Evolutionary conservation across 2,329 filamentous ascomycete species (phyloP).

Genomic region (Penicillium palitans): DNA sequence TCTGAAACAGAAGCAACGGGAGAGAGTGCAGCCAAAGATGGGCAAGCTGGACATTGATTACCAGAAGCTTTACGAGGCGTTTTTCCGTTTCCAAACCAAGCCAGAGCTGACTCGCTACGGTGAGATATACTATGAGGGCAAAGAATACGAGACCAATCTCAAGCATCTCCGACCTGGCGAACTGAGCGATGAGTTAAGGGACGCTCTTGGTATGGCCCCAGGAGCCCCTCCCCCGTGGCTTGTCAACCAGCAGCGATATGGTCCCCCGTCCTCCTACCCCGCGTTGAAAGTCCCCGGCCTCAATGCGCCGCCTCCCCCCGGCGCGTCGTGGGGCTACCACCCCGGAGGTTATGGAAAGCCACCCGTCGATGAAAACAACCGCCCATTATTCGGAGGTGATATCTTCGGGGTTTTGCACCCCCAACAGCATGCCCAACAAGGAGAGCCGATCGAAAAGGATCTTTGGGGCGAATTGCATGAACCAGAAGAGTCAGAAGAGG

Average conservation of each 20-base stretch:
- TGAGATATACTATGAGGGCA: conserved; percentile 99
- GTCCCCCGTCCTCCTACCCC: conserved; percentile 90
- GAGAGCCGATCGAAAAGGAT: conserved; percentile 80
- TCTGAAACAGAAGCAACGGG: conserved; percentile 92
- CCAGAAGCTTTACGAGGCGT: conserved; percentile 95
- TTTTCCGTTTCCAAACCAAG: conserved; percentile 97
- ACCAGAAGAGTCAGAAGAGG: conserved; percentile 69
- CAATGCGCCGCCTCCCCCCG: conserved; percentile 86
- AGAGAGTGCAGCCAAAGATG: conserved; percentile 92
- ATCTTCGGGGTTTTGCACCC: conserved; percentile 78
- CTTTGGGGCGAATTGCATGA: conserved; percentile 92
- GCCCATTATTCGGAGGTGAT: conserved; percentile 89
- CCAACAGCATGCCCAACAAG: conserved; percentile 61
- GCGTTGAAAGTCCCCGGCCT: conserved; percentile 92
- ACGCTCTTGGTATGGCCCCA: conserved; percentile 89
- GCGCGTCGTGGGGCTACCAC: conserved; percentile 91
- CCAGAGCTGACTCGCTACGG: conserved; percentile 90
- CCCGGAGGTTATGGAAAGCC: conserved; percentile 96
- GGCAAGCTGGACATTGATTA: conserved; percentile 98
- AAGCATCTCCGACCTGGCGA: conserved; percentile 88
- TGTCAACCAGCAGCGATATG: conserved; percentile 92
- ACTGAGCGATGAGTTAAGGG: conserved; percentile 81
- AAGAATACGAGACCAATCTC: conserved; percentile 94
- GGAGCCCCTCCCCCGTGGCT: conserved; percentile 95
- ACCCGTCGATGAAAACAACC: conserved; percentile 88